These are phyloP conservation scores for Hypoxylon rubiginosum DNA, from an alignment of 2,329 filamentous ascomycete species.

Conservation along the genomic window DNA sequence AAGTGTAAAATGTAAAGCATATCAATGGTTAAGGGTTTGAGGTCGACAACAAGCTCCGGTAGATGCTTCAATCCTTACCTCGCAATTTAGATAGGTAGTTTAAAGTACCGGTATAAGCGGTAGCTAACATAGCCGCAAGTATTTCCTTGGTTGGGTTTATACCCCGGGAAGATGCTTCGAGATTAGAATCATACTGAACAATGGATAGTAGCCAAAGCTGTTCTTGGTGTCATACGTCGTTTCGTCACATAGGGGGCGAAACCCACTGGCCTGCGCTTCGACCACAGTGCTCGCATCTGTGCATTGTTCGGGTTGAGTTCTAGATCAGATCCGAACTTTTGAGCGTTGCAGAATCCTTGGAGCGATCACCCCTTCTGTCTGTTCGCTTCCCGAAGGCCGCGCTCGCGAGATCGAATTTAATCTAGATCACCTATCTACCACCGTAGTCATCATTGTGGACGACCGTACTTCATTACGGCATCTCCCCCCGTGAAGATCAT, in stretches of 20 bases:
- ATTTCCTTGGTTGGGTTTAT: not conserved
- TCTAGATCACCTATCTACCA: slow-evolving; percentile 15
- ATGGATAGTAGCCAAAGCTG: not conserved
- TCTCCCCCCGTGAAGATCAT: slow-evolving; percentile 9
- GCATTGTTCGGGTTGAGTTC: slow-evolving; percentile 17
- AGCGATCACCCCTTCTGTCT: slow-evolving; percentile 32
- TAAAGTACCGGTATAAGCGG: not conserved
- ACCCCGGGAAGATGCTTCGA: not conserved
- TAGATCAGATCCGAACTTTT: slow-evolving; percentile 30
- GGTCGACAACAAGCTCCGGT: not conserved
- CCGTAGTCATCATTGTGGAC: slow-evolving; percentile 4
- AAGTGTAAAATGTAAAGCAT: not conserved
- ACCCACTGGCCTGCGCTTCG: slow-evolving; percentile 19
- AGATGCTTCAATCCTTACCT: not conserved
- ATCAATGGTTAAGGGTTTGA: not conserved
- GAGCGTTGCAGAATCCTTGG: slow-evolving; percentile 26
- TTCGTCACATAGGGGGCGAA: slow-evolving; percentile 24
- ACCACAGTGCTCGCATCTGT: slow-evolving; percentile 26
- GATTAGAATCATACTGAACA: not conserved
- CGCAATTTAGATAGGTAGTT: not conserved
- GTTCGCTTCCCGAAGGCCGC: slow-evolving; percentile 19
- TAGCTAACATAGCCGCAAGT: not conserved
- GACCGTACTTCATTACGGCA: not conserved
- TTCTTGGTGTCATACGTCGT: slow-evolving; percentile 25
- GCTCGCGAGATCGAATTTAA: slow-evolving; percentile 34